A percentile compares a stretch with the other conserved stretches of the same genome.
These are phyloP conservation scores for Xylariaceae sp. DNA, from an alignment of 2,329 filamentous ascomycete genomes.

Conservation along the genomic window DNA sequence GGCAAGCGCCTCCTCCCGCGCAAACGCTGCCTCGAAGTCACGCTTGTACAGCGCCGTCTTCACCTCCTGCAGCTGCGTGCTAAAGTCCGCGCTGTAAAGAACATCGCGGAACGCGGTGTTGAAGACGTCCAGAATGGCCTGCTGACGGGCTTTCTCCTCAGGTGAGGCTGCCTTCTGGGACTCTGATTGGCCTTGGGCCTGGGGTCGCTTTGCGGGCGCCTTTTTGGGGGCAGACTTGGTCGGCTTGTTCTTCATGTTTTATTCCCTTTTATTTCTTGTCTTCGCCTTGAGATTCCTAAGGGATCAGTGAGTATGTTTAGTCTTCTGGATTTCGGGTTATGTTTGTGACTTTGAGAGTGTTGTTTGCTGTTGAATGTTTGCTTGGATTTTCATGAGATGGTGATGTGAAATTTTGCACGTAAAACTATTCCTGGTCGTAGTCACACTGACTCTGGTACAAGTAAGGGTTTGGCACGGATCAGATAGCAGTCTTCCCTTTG, in stretches of 20 bases:
- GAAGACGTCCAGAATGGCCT: conserved; percentile 27
- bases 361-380: not conserved
- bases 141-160: conserved; percentile 19
- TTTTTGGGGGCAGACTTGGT: not conserved
- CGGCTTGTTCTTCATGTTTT: not conserved
- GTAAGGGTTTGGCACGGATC: too few relatives aligned
- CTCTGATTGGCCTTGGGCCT: not conserved
- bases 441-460: too few relatives aligned
- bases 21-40: conserved; percentile 79
- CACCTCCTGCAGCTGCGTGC: conserved; percentile 65
- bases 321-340: not conserved
- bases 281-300: not conserved
- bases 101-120: conserved; percentile 48
- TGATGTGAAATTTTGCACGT: not conserved
- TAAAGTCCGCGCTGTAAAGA: conserved; percentile 43
- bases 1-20: conserved; percentile 58
- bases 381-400: not conserved
- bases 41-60: conserved; percentile 82
- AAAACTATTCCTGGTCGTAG: too few relatives aligned
- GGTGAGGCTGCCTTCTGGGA: not conserved
- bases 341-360: not conserved
- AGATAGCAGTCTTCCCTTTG: not conserved
- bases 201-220: not conserved
- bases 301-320: not conserved
- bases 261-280: not conserved